These are phyloP conservation scores for Penicillium sp. DNA, from an alignment of 2,329 filamentous ascomycete species.

Conservation along the genomic window DNA sequence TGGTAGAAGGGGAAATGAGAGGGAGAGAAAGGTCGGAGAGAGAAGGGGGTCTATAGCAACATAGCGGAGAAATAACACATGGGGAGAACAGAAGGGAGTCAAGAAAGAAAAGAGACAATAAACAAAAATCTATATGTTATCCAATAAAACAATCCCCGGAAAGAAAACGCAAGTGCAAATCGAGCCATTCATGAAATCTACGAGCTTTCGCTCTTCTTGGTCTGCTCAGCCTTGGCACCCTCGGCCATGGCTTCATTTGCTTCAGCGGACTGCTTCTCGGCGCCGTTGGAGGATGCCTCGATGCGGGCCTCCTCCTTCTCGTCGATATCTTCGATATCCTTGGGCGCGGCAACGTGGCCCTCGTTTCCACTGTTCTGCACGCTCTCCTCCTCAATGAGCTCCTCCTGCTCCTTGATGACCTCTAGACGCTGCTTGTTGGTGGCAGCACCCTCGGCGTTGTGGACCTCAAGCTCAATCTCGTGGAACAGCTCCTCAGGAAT, in stretches of 20 bases:
- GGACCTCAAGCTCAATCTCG: slow-evolving; percentile 97
- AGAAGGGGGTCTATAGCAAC: slow-evolving; percentile 22
- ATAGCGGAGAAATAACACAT: slow-evolving; percentile 23
- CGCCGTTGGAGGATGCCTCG: slow-evolving; percentile 48
- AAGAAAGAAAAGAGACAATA: slow-evolving; percentile 4
- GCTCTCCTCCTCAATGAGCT: slow-evolving; percentile 95
- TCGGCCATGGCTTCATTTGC: slow-evolving; percentile 45
- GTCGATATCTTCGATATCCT: slow-evolving; percentile 90
- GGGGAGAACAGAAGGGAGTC: slow-evolving; percentile 12
- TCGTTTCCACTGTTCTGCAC: slow-evolving; percentile 83
- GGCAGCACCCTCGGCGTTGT: slow-evolving; percentile 92
- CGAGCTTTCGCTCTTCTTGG: slow-evolving; percentile 28
- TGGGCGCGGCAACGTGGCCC: slow-evolving; percentile 70
- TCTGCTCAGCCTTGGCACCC: slow-evolving; percentile 37
- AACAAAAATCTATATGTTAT: slow-evolving; percentile 14
- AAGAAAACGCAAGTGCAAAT: slow-evolving; percentile 12
- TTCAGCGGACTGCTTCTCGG: slow-evolving; percentile 47
- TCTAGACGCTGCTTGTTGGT: slow-evolving; percentile 99
- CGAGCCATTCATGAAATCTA: slow-evolving; percentile 13
- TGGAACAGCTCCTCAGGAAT: slow-evolving; percentile 99
- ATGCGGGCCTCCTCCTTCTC: slow-evolving; percentile 73
- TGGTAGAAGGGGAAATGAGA: slow-evolving; percentile 7
- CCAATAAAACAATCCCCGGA: slow-evolving; percentile 9
- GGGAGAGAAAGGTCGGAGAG: slow-evolving; percentile 5
- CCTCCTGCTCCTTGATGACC: slow-evolving; percentile 97